phyloP scores from a whole-genome alignment of 1,284 basidiomycete species.

The Leccinum angustisporum region DNA sequence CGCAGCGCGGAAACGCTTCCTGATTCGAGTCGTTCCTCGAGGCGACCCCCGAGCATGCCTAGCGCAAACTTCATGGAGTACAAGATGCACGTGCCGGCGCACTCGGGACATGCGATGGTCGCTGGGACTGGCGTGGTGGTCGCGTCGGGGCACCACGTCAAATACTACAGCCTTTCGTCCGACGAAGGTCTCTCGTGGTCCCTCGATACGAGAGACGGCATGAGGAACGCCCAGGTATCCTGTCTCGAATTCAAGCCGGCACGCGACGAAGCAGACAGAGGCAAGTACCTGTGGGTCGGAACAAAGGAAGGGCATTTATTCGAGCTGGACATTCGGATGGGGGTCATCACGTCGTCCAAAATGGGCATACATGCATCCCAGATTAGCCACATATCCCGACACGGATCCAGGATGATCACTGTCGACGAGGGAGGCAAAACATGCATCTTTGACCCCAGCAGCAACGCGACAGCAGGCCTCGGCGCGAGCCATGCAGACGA shows the following conservation, averaged over 20 bases:
- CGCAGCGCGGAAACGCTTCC: conserved; percentile 65
- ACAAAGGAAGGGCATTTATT: conserved; percentile 86
- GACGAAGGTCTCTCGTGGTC: conserved; percentile 49
- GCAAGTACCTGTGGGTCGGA: conserved; percentile 75
- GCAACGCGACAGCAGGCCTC: conserved; percentile 18
- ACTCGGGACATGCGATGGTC: conserved; percentile 55
- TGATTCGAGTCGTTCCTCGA: conserved; percentile 79
- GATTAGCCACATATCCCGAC: conserved; percentile 72
- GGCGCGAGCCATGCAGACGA: conserved; percentile 39
- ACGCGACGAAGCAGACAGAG: conserved; percentile 36
- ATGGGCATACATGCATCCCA: conserved; percentile 63
- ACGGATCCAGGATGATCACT: conserved; percentile 69
- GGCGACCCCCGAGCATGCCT: conserved; percentile 62
- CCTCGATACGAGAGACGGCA: conserved; percentile 62
- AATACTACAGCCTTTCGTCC: conserved; percentile 58
- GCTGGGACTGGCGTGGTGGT: conserved; percentile 66
- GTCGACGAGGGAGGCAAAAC: conserved; percentile 84
- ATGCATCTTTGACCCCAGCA: conserved; percentile 62
- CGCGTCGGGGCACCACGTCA: conserved; percentile 60
- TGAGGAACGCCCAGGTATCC: conserved; percentile 71
- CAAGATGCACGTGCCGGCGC: conserved; percentile 57
- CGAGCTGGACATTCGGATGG: conserved; percentile 73
- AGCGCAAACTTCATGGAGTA: conserved; percentile 46
- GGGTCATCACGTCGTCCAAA: conserved; percentile 55
- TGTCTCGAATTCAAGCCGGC: conserved; percentile 74